These are phyloP conservation scores for Colletotrichum sp. DNA, from an alignment of 2,329 filamentous ascomycete species.

Conservation along the genomic window DNA sequence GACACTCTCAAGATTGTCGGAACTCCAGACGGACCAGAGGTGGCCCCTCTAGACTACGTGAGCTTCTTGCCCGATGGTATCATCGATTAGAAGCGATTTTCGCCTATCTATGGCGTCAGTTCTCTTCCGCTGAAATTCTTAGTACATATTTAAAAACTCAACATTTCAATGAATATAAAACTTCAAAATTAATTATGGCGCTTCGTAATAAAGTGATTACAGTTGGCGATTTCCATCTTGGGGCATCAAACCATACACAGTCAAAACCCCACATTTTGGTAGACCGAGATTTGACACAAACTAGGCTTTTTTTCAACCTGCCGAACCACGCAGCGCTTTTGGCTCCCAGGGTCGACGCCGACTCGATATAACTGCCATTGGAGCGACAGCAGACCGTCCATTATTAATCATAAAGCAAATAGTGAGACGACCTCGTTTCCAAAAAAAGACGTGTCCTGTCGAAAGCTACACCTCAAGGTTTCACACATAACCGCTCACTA, in stretches of 20 bases:
- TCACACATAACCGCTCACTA: neutral
- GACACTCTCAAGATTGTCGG: slow-evolving; percentile 62
- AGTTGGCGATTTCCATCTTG: neutral
- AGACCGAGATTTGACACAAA: neutral
- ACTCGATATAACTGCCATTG: neutral
- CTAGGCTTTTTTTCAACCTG: neutral
- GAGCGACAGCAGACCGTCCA: neutral
- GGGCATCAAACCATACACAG: neutral
- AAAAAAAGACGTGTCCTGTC: neutral
- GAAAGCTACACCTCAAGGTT: neutral
- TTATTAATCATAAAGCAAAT: neutral
- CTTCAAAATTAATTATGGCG: neutral
- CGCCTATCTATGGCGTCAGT: neutral
- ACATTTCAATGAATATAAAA: neutral
- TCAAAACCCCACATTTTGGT: neutral
- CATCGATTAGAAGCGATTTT: neutral
- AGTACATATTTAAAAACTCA: neutral
- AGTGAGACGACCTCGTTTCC: neutral
- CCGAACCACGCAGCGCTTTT: neutral
- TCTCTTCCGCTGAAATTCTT: neutral
- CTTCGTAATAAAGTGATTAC: neutral
- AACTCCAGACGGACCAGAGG: slow-evolving; percentile 63
- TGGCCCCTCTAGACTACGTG: slow-evolving; percentile 72
- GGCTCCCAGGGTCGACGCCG: neutral
- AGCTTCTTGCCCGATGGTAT: slow-evolving; percentile 63